A percentile compares a stretch with the other conserved stretches of the same genome.
Evolutionary conservation across 371 early-diverging fungal species (phyloP).

Genomic region (Mycotypha africana): DNA sequence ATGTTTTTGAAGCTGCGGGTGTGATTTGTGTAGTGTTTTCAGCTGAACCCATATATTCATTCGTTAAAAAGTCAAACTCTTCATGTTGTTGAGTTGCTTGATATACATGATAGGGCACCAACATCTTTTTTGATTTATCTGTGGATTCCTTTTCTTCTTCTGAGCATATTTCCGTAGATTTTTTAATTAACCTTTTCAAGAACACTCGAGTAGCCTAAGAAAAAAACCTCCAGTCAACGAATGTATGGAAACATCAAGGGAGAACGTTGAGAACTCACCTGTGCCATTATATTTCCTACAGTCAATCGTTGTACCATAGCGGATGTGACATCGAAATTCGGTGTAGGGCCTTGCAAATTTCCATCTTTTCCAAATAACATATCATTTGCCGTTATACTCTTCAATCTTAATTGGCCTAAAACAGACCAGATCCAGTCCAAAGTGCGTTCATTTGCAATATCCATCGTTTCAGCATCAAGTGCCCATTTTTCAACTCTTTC

Average conservation of each 20-base stretch:
- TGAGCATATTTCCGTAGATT: slow-evolving; percentile 20
- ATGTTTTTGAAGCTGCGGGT: no score
- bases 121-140: slow-evolving; percentile 27
- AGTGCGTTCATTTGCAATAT: slow-evolving; percentile 24
- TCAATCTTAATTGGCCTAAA: slow-evolving; percentile 29
- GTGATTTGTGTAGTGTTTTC: neutral
- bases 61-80: slow-evolving; percentile 51
- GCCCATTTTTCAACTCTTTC: slow-evolving; percentile 3
- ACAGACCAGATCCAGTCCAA: slow-evolving; percentile 47
- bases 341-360: slow-evolving; percentile 18
- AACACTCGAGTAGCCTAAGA: slow-evolving; percentile 25
- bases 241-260: no score
- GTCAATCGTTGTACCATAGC: slow-evolving; percentile 36
- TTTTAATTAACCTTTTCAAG: slow-evolving; percentile 19
- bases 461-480: slow-evolving; percentile 2
- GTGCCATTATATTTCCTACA: slow-evolving; percentile 24
- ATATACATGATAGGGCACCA: slow-evolving; percentile 48
- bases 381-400: slow-evolving; percentile 33
- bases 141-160: slow-evolving; percentile 19
- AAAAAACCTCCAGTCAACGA: no score
- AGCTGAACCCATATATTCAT: slow-evolving; percentile 41
- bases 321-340: slow-evolving; percentile 18
- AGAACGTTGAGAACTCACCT: no score
- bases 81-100: slow-evolving; percentile 35
- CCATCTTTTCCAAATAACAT: slow-evolving; percentile 35